Evolutionary conservation across 441 rosid species (phyloP), one percentile per base, ranked within the genome.

Genomic region (Viola pubescens): DNA sequence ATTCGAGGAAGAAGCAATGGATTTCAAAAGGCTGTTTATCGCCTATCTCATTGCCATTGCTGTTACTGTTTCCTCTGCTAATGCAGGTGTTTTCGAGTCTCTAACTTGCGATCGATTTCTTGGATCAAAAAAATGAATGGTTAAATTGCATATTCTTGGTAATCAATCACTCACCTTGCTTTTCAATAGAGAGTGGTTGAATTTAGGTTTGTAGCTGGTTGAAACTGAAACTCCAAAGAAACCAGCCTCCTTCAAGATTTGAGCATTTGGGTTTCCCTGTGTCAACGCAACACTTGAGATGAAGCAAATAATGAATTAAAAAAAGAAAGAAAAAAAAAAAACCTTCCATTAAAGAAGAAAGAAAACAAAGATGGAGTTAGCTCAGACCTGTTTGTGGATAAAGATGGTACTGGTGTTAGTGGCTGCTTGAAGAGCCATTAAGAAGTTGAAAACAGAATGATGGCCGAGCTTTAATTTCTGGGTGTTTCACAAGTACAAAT

Each of bases 371-470:
- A n/a, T 26, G 34, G 34, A 26, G 34, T 1, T 26, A 26, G 34
- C 34, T 26, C 34, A 1, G 34, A 79, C 87, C 78, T 86, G 86
- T 75, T 77, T 81, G 72, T 68, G 68, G 70, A 73, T 48, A 59
- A 80, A 70, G 62, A 77, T 51, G n/a, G 82, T 58, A 37, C 34
- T 26, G 34, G 34, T 16, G 19, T 16, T 16, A 47, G 79, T 77
- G 39, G 83, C 67, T 71, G 87, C 79, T 55, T 72, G 81, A 48
- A 82, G 81, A 62, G 91, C 81, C 87, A 83, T 81, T 63, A 53
- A 16, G 48, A 11, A 8, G 37, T 12, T 7, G 43, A 14, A 47
- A 13, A 6, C 12, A 7, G 5, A 34, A 7, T 40, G 8, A 19
- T 38, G 8, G 48, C 48, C 5, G 26, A 56, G 14, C 7, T 41